Evolutionary conservation across 2,329 filamentous ascomycete species (phyloP), one percentile per base, ranked within the genome.

Genomic region (Hypoxylon sp.): DNA sequence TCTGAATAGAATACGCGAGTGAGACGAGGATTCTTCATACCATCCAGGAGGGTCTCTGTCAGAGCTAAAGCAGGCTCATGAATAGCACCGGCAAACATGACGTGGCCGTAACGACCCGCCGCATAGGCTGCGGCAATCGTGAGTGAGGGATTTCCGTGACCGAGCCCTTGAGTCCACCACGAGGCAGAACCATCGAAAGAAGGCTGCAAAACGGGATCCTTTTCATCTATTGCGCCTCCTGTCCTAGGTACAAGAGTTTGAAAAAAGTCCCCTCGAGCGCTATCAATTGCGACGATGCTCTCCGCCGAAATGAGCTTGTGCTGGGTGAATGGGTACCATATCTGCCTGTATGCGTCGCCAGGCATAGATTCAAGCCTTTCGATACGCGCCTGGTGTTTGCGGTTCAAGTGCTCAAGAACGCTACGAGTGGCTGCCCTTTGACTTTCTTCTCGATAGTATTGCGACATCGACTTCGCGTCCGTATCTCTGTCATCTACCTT

Each of bases 261-360:
- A 76, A 96, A 96, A 74, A 88, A 89, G 73, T 95, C 92, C 6
- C 90, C 91, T 62, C 91, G 85, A 0, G 93, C 93, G 0, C 92
- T 95, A 75, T 96, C 93, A 59, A 96, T 93, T 0, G 89, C 85
- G 0, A 89, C 84, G 46, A 96, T 92, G 12, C 87, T 87, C 1
- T 87, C 78, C 4, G 86, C 77, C 0, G 82, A 80, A 69, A 92
- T 81, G 51, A 85, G 82, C 40, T 87, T 87, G 66, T 96, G 93
- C 71, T 96, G 93, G 0, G 92, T 94, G 72, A 96, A 96, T 0
- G 93, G 93, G 71, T 95, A 95, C 93, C 93, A 96, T 36, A 96
- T 93, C 2, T 81, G 82, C 8, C 84, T 75, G 58, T 88, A 81
- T 0, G 93, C 92, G 40, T 84, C 81, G 87, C 79, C 85, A 95